Conservation (phyloP, 2,329 filamentous ascomycete genomes). For the Boeremia exigua region DNA sequence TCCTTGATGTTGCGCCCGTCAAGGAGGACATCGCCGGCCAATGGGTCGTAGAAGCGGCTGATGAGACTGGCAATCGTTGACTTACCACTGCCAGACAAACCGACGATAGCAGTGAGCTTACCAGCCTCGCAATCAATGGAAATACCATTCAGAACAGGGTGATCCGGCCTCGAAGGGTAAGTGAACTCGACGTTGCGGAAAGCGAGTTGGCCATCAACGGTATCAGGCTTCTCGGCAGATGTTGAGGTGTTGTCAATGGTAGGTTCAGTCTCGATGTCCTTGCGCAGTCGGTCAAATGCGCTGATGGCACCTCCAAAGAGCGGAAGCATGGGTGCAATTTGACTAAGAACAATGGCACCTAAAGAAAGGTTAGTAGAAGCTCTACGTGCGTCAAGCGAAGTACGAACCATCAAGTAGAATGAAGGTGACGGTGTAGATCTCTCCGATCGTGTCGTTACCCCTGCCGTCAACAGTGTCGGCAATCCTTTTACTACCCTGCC, state of each 20-base stretch:
- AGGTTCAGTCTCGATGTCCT: slow-evolving; percentile 61
- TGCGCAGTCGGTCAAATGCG: slow-evolving; percentile 64
- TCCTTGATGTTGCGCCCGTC: slow-evolving; percentile 56
- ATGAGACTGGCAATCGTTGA: slow-evolving; percentile 50
- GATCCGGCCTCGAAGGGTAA: slow-evolving; percentile 51
- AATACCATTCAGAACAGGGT: slow-evolving; percentile 47
- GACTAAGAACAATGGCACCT: slow-evolving; percentile 56
- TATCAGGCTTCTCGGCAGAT: slow-evolving; percentile 30
- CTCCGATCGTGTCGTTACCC: slow-evolving; percentile 49
- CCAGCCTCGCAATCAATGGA: slow-evolving; percentile 47
- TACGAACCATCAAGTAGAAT: slow-evolving; percentile 58
- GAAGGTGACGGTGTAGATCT: slow-evolving; percentile 63
- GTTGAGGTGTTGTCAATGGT: slow-evolving; percentile 48
- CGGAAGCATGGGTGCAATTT: slow-evolving; percentile 57
- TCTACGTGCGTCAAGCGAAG: too few relatives aligned
- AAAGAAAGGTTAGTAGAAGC: background rate
- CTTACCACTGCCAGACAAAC: slow-evolving; percentile 52
- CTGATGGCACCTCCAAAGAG: slow-evolving; percentile 57
- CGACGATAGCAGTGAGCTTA: slow-evolving; percentile 52
- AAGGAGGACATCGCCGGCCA: slow-evolving; percentile 63
- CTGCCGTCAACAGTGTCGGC: slow-evolving; percentile 50
- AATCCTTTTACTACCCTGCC: slow-evolving; percentile 67
- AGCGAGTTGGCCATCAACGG: slow-evolving; percentile 55
- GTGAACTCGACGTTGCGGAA: slow-evolving; percentile 51
- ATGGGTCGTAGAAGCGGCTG: slow-evolving; percentile 50